These are phyloP conservation scores for Tylopilus intermedius DNA, from an alignment of 768 basidiomycete species.

Conservation along the genomic window DNA sequence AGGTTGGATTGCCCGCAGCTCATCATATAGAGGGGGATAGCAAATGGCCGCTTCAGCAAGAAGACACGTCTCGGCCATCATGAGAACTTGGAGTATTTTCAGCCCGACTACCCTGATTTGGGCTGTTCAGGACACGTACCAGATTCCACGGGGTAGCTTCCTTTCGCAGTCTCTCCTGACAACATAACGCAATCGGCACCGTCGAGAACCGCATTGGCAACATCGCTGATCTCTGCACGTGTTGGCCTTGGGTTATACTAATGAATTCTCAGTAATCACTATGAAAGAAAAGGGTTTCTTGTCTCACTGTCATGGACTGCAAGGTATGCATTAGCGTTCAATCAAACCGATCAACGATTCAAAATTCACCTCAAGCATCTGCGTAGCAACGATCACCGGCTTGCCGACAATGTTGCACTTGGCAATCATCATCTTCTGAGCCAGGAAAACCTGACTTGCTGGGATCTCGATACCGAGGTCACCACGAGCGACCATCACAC, in stretches of 20 bases:
- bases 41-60: constrained; percentile 95
- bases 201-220: constrained; percentile 98
- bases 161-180: constrained; percentile 99
- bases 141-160: constrained; percentile 91
- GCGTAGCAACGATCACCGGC: constrained; percentile 97
- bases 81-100: constrained; percentile 57
- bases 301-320: constrained; percentile 88
- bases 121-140: constrained; percentile 43
- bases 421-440: constrained; percentile 99
- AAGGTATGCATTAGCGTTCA: constrained; percentile 11
- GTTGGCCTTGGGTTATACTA: constrained; percentile 98
- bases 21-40: constrained; percentile 91
- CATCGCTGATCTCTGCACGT: constrained; percentile 97
- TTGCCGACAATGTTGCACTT: constrained; percentile 98
- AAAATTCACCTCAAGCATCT: constrained; percentile 87
- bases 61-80: constrained; percentile 99
- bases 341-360: background rate
- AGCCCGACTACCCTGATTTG: constrained; percentile 1
- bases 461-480: constrained; percentile 99
- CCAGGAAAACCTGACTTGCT: constrained; percentile 97
- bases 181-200: constrained; percentile 99
- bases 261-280: constrained; percentile 8
- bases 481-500: constrained; percentile 99
- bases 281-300: background rate
- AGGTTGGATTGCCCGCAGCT: constrained; percentile 70